Evolutionary conservation across 768 basidiomycete species (phyloP).

Genomic region (Mycena sanguinolenta): DNA sequence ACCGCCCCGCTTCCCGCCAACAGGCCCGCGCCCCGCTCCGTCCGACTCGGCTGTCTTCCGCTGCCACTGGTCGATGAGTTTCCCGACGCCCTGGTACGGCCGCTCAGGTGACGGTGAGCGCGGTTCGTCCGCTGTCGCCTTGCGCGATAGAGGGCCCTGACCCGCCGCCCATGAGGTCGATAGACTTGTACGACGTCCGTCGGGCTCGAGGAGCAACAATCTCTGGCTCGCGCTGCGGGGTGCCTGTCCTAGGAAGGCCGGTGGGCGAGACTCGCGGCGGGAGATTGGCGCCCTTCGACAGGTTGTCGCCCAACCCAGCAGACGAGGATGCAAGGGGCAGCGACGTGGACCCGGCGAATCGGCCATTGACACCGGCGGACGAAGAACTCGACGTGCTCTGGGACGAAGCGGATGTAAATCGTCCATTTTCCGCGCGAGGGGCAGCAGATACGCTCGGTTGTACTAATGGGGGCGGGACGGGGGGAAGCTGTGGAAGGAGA

Average conservation of each 20-base stretch:
- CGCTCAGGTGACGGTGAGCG: slow-evolving; percentile 79
- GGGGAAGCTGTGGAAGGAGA: slow-evolving; percentile 39
- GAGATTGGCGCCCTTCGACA: slow-evolving; percentile 11
- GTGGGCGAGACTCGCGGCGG: slow-evolving; percentile 34
- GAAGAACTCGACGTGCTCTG: slow-evolving; percentile 28
- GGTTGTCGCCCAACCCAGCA: slow-evolving; percentile 21
- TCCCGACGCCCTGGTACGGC: slow-evolving; percentile 87
- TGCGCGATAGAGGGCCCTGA: slow-evolving; percentile 33
- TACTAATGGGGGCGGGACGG: slow-evolving; percentile 49
- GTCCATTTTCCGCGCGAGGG: slow-evolving; percentile 32
- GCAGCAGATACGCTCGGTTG: slow-evolving; percentile 31
- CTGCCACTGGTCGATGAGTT: slow-evolving; percentile 91
- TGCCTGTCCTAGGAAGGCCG: slow-evolving; percentile 21
- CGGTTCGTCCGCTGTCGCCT: slow-evolving; percentile 36
- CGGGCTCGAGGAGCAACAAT: slow-evolving; percentile 42
- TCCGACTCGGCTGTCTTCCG: slow-evolving; percentile 78
- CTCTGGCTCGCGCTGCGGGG: slow-evolving; percentile 36
- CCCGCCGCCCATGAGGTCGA: slow-evolving; percentile 20
- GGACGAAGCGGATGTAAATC: slow-evolving; percentile 31
- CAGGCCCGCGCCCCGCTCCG: slow-evolving; percentile 6
- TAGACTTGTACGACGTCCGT: slow-evolving; percentile 47
- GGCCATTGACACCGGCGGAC: slow-evolving; percentile 17
- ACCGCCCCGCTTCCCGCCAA: slow-evolving; percentile 23
- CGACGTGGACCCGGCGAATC: slow-evolving; percentile 10
- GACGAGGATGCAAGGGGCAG: slow-evolving; percentile 5